Percentiles rank a stretch among this genome's conserved stretches.
phyloP scores from a whole-genome alignment of 352 stramenopile species.

The Phytopythium sindhum region DNA sequence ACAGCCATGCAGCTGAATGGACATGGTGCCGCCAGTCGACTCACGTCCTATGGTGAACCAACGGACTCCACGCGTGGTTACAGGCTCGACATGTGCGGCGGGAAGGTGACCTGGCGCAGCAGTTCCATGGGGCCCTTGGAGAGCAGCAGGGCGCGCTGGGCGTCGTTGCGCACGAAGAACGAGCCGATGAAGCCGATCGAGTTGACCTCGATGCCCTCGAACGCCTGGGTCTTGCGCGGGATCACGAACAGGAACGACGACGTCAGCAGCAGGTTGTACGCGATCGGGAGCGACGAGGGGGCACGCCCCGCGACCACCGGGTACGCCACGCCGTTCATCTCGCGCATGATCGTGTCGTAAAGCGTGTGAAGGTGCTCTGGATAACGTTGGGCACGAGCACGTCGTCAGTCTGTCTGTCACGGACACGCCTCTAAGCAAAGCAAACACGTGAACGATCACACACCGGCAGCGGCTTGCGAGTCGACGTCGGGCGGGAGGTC shows the following conservation, averaged over 20 bases:
- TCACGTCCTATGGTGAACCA: neutral
- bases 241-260: constrained; percentile 68
- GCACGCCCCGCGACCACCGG: constrained; percentile 8
- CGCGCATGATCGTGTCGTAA: constrained; percentile 43
- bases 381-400: neutral
- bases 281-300: constrained; percentile 23
- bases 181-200: constrained; percentile 82
- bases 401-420: neutral
- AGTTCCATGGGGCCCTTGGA: constrained; percentile 52
- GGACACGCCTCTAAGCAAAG: neutral
- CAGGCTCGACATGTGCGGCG: constrained; percentile 13
- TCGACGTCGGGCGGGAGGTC: constrained; percentile 29
- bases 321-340: constrained; percentile 42
- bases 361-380: constrained; percentile 33
- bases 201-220: constrained; percentile 78
- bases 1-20: too few species aligned
- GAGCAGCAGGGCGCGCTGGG: constrained; percentile 56
- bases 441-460: neutral
- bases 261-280: constrained; percentile 82
- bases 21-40: too few species aligned
- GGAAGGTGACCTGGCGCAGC: constrained; percentile 63
- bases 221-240: constrained; percentile 45
- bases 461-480: constrained; percentile 43
- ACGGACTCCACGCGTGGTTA: neutral
- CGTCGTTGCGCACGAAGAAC: constrained; percentile 65